phyloP scores from a whole-genome alignment of 164 flowering plant genomes.

The Tetracentron sinense region DNA sequence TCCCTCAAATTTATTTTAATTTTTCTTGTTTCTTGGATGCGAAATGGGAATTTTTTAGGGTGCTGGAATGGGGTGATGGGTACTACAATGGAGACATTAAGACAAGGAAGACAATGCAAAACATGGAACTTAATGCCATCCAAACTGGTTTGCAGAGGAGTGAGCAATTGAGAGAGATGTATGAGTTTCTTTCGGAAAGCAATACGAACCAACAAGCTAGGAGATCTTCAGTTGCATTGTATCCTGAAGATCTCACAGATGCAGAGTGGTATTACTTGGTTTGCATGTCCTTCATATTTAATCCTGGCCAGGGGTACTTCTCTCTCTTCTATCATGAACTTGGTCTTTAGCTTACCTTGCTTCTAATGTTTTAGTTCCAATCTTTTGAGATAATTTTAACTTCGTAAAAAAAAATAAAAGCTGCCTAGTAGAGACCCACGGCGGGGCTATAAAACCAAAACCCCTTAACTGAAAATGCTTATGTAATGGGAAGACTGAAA shows the following conservation, averaged over 20 bases:
- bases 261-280: slow-evolving; percentile 91
- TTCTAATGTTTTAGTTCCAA: background rate
- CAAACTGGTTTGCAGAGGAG: slow-evolving; percentile 73
- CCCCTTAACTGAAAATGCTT: too few species aligned
- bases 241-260: slow-evolving; percentile 92
- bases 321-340: slow-evolving; percentile 4
- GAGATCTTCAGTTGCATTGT: slow-evolving; percentile 77
- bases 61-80: slow-evolving; percentile 83
- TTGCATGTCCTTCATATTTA: slow-evolving; percentile 86
- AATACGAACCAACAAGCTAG: slow-evolving; percentile 52
- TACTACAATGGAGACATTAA: slow-evolving; percentile 95
- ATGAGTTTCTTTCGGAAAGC: slow-evolving; percentile 58
- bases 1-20: too few species aligned
- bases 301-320: slow-evolving; percentile 68
- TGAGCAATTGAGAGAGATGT: slow-evolving; percentile 80
- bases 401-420: too few species aligned
- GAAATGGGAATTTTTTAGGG: slow-evolving; percentile 37
- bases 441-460: too few species aligned
- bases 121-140: slow-evolving; percentile 51
- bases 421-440: too few species aligned
- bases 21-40: slow-evolving; percentile 4
- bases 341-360: background rate
- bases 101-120: slow-evolving; percentile 81
- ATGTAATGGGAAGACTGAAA: too few species aligned
- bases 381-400: background rate